Percentiles rank a stretch among this genome's conserved stretches.
These are phyloP conservation scores for Melastoma candidum DNA, from an alignment of 441 rosid species.

Conservation along the genomic window DNA sequence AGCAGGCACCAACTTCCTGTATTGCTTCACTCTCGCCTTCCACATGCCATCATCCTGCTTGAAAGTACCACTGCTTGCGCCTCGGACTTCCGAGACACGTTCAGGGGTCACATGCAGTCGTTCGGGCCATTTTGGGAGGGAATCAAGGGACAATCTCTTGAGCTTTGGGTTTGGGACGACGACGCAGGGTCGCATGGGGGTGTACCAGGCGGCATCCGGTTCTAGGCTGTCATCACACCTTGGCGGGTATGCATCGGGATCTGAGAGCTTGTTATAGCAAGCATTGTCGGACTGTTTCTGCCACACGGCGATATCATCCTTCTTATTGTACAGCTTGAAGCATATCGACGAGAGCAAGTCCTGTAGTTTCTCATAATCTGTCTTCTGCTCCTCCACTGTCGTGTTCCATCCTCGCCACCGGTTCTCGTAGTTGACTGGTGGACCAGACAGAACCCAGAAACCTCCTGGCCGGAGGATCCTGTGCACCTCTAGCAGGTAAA, in stretches of 20 bases:
- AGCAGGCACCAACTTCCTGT: conserved; percentile 74
- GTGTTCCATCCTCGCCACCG: conserved; percentile 99
- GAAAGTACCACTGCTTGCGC: conserved; percentile 47
- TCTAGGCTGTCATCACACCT: conserved; percentile 94
- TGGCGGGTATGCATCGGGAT: conserved; percentile 68
- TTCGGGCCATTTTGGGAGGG: conserved; percentile 82
- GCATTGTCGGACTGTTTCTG: conserved; percentile 54
- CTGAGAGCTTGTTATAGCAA: conserved; percentile 59
- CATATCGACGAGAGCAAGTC: conserved; percentile 81
- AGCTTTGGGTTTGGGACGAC: conserved; percentile 64
- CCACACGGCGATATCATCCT: conserved; percentile 96
- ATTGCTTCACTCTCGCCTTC: conserved; percentile 73
- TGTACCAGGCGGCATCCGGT: conserved; percentile 97
- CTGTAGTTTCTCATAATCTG: conserved; percentile 71
- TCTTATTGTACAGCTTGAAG: conserved; percentile 74
- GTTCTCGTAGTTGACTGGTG: conserved; percentile 84
- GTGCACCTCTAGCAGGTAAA: conserved; percentile 79
- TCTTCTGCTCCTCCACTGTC: conserved; percentile 76
- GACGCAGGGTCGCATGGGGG: conserved; percentile 81
- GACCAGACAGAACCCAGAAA: conserved; percentile 97
- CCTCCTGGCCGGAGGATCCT: conserved; percentile 97
- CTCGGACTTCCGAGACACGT: conserved; percentile 56
- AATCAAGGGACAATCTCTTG: conserved; percentile 47
- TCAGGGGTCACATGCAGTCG: conserved; percentile 65
- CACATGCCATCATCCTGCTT: conserved; percentile 74